Base-by-base conservation (phyloP, 78 protist genomes). In the Monocercomonoides exilis region DNA sequence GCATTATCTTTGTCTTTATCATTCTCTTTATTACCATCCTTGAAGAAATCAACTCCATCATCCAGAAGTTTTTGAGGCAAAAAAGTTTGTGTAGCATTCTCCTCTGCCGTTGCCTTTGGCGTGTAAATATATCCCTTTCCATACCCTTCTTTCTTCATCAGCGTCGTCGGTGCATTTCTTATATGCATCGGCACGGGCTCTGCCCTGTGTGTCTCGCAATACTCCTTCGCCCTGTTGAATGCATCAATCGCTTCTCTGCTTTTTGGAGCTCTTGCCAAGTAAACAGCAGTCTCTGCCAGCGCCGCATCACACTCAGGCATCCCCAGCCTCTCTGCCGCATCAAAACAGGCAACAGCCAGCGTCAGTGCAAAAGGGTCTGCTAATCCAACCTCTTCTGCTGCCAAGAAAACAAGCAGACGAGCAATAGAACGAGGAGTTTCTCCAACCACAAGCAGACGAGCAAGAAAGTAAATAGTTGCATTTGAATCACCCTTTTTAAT, bases 71-170 rank as follows among this genome's bases (percentile, higher is more conserved):
- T 21, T 54, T 54, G 70, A 54, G 70, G 70, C 38, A 54, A 21
- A 21, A 54, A 54, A 21, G 70, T 54, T 21, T 54, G 70, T 54
- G 11, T 54, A 21, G 70, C 70, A 21, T 54, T 54, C 21, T 54
- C 70, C 70, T 54, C 70, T 21, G 70, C 70, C 11, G 70, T 54
- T 21, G 70, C 70, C 21, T 21, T 54, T 21, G 70, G 70, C 11
- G 70, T 54, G 70, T 54, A 54, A 41, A 79, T 21, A 6, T 84
- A 84, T 33, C 86, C 86, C 54, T 21, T 29, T 5, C 77, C 54
- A 84, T 84, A 84, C 6, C 86, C 86, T 77, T 36, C 46, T 33
- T 84, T 32, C 77, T 84, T 84, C 86, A 84, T 84, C 77, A 84
- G 46, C 41, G 4, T 21, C 5, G 86, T 46, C 4, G 86, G 54